Conservation (phyloP, 257 asterid genomes). For the Capsicum chinense region DNA sequence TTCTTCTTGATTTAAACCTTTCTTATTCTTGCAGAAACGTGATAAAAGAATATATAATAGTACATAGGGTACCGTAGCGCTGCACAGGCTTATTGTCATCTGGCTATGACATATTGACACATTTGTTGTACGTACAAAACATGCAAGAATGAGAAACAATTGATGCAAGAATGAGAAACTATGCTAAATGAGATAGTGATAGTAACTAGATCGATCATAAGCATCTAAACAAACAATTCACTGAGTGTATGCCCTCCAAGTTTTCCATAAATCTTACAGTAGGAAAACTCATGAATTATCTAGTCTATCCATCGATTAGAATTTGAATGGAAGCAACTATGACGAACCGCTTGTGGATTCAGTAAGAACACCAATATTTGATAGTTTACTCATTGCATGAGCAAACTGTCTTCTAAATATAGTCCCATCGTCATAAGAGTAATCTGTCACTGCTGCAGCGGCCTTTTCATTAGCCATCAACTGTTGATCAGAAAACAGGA, state of each 20-base stretch:
- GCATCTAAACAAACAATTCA: background rate
- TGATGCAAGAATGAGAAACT: background rate
- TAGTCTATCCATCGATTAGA: background rate
- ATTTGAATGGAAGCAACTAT: conserved; percentile 35
- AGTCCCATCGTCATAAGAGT: conserved; percentile 37
- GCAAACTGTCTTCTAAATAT: conserved; percentile 40
- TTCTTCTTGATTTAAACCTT: no score
- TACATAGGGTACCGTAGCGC: no score
- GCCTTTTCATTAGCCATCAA: conserved; percentile 43
- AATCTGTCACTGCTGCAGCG: conserved; percentile 31
- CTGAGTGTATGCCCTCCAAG: background rate
- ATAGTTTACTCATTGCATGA: conserved; percentile 28
- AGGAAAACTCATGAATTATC: background rate
- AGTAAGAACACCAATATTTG: conserved; percentile 37
- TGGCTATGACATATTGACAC: no score
- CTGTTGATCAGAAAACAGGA: background rate
- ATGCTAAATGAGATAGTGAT: background rate
- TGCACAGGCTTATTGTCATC: no score
- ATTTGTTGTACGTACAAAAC: background rate
- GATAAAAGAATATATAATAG: no score
- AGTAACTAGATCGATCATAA: background rate
- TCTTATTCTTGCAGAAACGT: no score
- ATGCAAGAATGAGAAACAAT: background rate
- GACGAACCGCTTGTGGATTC: conserved; percentile 37
- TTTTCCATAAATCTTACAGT: background rate